These are phyloP conservation scores for Leccinum arenicola DNA, from an alignment of 768 basidiomycete species.

Conservation along the genomic window DNA sequence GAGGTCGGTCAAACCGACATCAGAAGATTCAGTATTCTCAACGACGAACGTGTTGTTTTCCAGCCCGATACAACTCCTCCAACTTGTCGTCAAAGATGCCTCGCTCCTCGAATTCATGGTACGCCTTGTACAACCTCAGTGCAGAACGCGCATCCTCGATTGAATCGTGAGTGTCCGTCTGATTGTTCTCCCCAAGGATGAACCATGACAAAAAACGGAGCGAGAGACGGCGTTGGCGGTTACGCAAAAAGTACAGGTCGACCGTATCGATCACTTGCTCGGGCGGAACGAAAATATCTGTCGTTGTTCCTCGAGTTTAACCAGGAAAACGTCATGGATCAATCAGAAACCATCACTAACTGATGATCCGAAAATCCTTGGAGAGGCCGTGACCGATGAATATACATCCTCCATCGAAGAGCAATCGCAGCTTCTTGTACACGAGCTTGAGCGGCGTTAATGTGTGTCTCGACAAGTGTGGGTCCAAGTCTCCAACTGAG, in stretches of 20 bases:
- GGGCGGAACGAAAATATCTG: slow-evolving; percentile 95
- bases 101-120: slow-evolving; percentile 69
- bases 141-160: slow-evolving; percentile 95
- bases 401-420: slow-evolving; percentile 93
- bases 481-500: slow-evolving; percentile 90
- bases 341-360: slow-evolving; percentile 44
- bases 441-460: slow-evolving; percentile 96
- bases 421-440: slow-evolving; percentile 91
- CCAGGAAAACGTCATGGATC: too few species aligned
- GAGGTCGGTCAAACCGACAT: background rate
- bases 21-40: background rate
- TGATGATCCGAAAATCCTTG: slow-evolving; percentile 98
- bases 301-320: background rate
- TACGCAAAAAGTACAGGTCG: slow-evolving; percentile 83
- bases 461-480: slow-evolving; percentile 76
- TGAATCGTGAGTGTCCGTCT: slow-evolving; percentile 93
- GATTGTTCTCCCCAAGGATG: slow-evolving; percentile 87
- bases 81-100: slow-evolving; percentile 83
- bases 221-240: slow-evolving; percentile 83
- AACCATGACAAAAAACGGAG: slow-evolving; percentile 94
- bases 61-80: slow-evolving; percentile 80
- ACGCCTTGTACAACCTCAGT: slow-evolving; percentile 79
- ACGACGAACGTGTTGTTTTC: slow-evolving; percentile 64
- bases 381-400: slow-evolving; percentile 97
- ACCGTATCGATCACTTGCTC: slow-evolving; percentile 97